Conservation (phyloP, 305 asterid species). For the Solanum hybrid region DNA sequence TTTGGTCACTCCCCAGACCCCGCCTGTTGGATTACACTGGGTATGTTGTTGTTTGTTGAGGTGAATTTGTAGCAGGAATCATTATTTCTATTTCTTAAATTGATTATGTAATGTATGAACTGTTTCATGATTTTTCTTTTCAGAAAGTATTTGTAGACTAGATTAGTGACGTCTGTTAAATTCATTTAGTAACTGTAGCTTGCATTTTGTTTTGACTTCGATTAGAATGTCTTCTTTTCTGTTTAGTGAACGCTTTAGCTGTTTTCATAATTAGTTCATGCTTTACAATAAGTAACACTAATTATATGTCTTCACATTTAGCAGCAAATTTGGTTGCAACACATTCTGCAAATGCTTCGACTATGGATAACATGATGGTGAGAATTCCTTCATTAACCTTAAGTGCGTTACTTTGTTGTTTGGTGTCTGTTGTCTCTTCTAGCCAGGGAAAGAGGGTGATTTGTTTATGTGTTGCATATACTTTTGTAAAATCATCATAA, state of each 20-base stretch:
- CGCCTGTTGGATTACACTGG: neutral
- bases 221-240: neutral
- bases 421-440: neutral
- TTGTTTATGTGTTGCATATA: neutral
- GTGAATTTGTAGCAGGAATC: neutral
- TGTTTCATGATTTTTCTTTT: neutral
- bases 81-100: neutral
- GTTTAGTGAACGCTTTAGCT: neutral
- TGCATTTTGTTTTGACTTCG: neutral
- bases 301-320: conserved; percentile 11
- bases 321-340: conserved; percentile 36
- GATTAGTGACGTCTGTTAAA: neutral
- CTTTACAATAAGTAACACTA: neutral
- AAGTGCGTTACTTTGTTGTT: neutral
- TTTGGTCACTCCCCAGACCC: neutral
- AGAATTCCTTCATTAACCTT: conserved; percentile 15
- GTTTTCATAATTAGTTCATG: neutral
- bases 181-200: neutral
- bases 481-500: neutral
- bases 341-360: conserved; percentile 39
- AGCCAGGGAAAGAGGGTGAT: neutral
- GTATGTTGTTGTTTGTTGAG: neutral
- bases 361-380: conserved; percentile 37
- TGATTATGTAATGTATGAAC: neutral
- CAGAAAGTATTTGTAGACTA: neutral